phyloP scores from a whole-genome alignment of 2,329 filamentous ascomycete genomes.

The Scortechinia acanthostroma region DNA sequence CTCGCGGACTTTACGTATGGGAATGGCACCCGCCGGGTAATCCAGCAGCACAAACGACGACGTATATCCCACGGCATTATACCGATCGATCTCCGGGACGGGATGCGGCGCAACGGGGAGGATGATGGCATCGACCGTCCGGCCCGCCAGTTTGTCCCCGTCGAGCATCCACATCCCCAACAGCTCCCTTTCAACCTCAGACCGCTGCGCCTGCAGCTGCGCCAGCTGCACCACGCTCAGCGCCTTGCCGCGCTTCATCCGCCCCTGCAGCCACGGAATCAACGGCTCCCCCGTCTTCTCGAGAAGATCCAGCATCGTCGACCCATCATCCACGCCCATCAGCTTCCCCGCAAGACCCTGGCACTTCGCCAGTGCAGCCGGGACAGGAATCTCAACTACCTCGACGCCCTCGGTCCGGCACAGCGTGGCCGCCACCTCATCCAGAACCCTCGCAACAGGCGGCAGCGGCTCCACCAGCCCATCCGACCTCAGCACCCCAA shows the following conservation, averaged over 20 bases:
- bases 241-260: conserved; percentile 24
- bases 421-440: background rate
- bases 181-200: conserved; percentile 43
- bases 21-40: conserved; percentile 48
- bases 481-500: background rate
- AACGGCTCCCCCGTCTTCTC: conserved; percentile 45
- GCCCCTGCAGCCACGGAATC: conserved; percentile 51
- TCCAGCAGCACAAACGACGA: conserved; percentile 54
- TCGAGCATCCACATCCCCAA: conserved; percentile 53
- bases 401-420: conserved; percentile 30
- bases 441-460: background rate
- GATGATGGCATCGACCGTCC: conserved; percentile 52
- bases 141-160: too few relatives aligned
- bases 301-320: conserved; percentile 45
- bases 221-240: conserved; percentile 36
- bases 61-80: conserved; percentile 56
- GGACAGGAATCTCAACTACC: conserved; percentile 47
- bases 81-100: conserved; percentile 51
- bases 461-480: background rate
- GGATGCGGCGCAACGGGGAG: conserved; percentile 59
- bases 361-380: conserved; percentile 38
- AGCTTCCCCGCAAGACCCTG: conserved; percentile 48
- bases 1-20: conserved; percentile 38
- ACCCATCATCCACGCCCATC: conserved; percentile 48
- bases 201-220: conserved; percentile 41